Base-by-base conservation (phyloP, 176 grass and related monocot species). In the Luzula sylvatica region DNA sequence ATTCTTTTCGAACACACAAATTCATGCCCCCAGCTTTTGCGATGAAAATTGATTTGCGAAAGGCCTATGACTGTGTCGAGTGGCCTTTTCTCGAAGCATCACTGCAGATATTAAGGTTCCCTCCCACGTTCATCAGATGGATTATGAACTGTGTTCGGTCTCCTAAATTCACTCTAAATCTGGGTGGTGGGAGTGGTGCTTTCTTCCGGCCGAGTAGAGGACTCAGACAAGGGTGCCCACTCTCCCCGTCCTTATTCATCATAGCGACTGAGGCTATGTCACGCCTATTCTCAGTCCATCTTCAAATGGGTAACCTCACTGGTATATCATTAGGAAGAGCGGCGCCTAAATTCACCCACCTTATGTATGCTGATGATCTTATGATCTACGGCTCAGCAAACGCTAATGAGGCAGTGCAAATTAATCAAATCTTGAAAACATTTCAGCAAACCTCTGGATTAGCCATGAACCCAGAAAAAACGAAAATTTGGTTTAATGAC, bases 261-360 rank as follows among this genome's bases (percentile, higher is more conserved):
- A 11, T 46, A 1, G 7, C 15, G 0, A 46, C 19, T 14, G 43
- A 46, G 5, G 1, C 19, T 4, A 14, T 46, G 1, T 46, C 43
- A 6, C n/a, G 43, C 4, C 13, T 15, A 2, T 0, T 46, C 5
- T 6, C n/a, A 0, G n/a, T 46, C 19, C 43, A 16, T 0, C 0
- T 17, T 0, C 1, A n/a, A 4, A 0, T 11, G 2, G 43, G 43
- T 1, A 0, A 3, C 0, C 4, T 46, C 0, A 17, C 0, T 11
- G 43, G 43, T 4, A 7, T 46, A 7, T 0, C 15, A 0, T 1
- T 46, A 0, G 1, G 4, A 1, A 16, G 9, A 18, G 2, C 0
- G 0, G 13, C 43, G 7, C 43, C n/a, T n/a, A n/a, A 14, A 0
- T 7, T 3, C 2, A 14, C 12, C 0, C n/a, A 11, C 7, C 19